Evolutionary conservation across 768 basidiomycete species (phyloP).

Genomic region (Lactifluus piperatus): DNA sequence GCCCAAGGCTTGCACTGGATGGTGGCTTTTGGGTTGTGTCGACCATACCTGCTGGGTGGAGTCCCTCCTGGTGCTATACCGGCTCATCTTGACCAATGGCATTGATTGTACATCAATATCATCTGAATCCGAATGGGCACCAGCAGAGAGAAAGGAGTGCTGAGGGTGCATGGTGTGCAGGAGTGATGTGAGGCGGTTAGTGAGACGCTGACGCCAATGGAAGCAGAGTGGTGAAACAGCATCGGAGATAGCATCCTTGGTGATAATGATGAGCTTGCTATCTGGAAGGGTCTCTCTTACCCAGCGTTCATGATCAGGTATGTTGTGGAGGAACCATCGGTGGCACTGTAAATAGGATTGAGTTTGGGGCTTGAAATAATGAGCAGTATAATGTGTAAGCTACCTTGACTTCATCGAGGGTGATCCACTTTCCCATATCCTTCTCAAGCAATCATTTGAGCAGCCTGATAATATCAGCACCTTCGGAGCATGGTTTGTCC

Average conservation of each 20-base stretch:
- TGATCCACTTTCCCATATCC: slow-evolving; percentile 63
- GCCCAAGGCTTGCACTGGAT: not conserved
- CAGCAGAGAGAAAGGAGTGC: slow-evolving; percentile 25
- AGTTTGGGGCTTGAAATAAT: not conserved
- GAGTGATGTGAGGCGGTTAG: slow-evolving; percentile 40
- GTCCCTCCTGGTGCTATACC: not conserved
- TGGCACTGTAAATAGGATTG: slow-evolving; percentile 34
- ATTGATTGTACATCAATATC: slow-evolving; percentile 19
- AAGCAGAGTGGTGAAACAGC: slow-evolving; percentile 63
- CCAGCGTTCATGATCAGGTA: slow-evolving; percentile 63
- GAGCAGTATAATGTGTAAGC: not conserved
- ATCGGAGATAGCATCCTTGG: slow-evolving; percentile 65
- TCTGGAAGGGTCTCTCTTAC: slow-evolving; percentile 50
- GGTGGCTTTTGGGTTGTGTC: not conserved
- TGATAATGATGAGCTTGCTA: slow-evolving; percentile 44
- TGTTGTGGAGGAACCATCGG: slow-evolving; percentile 60
- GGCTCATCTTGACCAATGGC: slow-evolving; percentile 9
- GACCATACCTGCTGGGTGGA: not conserved
- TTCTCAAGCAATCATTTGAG: slow-evolving; percentile 77
- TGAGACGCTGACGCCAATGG: slow-evolving; percentile 45
- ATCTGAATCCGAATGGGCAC: slow-evolving; percentile 17
- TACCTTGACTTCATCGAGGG: slow-evolving; percentile 78
- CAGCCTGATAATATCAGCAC: slow-evolving; percentile 56
- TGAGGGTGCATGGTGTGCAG: slow-evolving; percentile 36
- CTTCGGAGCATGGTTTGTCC: slow-evolving; percentile 36